Evolutionary conservation across 1,139 yeast genomes (phyloP).

Genomic region (Sugiyamaella novakii): DNA sequence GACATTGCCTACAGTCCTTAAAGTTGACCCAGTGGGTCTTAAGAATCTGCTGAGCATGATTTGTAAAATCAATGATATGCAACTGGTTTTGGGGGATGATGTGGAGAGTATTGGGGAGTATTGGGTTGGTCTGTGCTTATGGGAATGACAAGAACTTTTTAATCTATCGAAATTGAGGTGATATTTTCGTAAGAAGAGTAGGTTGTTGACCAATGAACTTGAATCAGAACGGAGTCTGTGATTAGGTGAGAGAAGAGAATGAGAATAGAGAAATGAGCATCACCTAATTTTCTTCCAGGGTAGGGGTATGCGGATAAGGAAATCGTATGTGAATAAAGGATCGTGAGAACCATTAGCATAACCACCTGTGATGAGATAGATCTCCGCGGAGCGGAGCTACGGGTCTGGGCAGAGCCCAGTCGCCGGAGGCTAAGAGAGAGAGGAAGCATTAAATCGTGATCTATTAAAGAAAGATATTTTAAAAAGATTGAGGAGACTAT

Average conservation of each 20-base stretch:
- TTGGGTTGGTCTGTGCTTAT: too few species aligned
- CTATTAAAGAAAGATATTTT: slow-evolving; percentile 7
- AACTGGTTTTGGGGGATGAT: too few species aligned
- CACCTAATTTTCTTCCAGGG: slow-evolving; percentile 12
- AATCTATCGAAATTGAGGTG: too few species aligned
- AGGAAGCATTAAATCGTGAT: slow-evolving; percentile 1
- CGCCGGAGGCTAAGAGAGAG: slow-evolving; percentile 11
- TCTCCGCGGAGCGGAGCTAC: slow-evolving; percentile 6
- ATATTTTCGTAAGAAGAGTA: too few species aligned
- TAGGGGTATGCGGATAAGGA: slow-evolving; percentile 1
- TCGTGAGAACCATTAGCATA: too few species aligned
- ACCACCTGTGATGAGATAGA: background rate
- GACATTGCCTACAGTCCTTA: background rate
- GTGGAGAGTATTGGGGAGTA: too few species aligned
- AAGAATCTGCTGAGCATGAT: slow-evolving; percentile 9
- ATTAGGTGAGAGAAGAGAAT: background rate
- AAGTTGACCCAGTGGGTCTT: slow-evolving; percentile 10
- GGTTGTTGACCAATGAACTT: too few species aligned
- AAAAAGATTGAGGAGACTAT: slow-evolving; percentile 14
- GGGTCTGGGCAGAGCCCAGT: slow-evolving; percentile 18
- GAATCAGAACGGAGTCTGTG: background rate
- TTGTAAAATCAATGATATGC: too few species aligned
- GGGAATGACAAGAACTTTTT: too few species aligned
- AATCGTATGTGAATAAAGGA: background rate
- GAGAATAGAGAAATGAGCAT: background rate